Conservation (phyloP, 371 early-diverging fungal species). For the Syncephalastrum racemosum region DNA sequence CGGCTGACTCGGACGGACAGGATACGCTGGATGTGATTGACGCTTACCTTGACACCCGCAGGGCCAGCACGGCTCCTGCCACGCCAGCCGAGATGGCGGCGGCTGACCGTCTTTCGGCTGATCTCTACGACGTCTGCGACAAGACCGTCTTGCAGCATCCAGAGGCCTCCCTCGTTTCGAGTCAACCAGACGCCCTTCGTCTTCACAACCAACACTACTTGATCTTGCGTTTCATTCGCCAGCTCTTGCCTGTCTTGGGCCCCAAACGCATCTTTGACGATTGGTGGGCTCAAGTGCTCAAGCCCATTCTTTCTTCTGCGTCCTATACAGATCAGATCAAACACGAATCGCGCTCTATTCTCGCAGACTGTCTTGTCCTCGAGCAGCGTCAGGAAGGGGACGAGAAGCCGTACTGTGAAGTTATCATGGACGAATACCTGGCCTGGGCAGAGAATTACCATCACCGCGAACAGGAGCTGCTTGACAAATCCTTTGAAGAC, state of each 20-base stretch:
- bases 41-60: constrained; percentile 23
- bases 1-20: constrained; percentile 35
- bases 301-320: constrained; percentile 33
- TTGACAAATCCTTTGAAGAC: constrained; percentile 16
- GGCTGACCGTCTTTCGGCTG: constrained; percentile 40
- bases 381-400: constrained; percentile 25
- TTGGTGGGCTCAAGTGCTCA: constrained; percentile 33
- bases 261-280: constrained; percentile 33
- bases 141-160: constrained; percentile 17
- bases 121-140: constrained; percentile 26
- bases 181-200: constrained; percentile 18
- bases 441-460: constrained; percentile 32
- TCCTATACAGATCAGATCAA: constrained; percentile 37
- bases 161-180: constrained; percentile 22
- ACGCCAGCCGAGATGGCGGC: constrained; percentile 21
- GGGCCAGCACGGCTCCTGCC: constrained; percentile 12
- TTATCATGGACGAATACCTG: constrained; percentile 34
- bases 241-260: constrained; percentile 33
- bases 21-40: constrained; percentile 39
- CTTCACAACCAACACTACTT: constrained; percentile 39
- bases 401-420: constrained; percentile 19
- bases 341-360: constrained; percentile 31
- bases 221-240: constrained; percentile 34
- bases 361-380: constrained; percentile 31
- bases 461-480: constrained; percentile 18